These are phyloP conservation scores for Mortierella sp. DNA, from an alignment of 371 early-diverging fungal species.

Conservation along the genomic window DNA sequence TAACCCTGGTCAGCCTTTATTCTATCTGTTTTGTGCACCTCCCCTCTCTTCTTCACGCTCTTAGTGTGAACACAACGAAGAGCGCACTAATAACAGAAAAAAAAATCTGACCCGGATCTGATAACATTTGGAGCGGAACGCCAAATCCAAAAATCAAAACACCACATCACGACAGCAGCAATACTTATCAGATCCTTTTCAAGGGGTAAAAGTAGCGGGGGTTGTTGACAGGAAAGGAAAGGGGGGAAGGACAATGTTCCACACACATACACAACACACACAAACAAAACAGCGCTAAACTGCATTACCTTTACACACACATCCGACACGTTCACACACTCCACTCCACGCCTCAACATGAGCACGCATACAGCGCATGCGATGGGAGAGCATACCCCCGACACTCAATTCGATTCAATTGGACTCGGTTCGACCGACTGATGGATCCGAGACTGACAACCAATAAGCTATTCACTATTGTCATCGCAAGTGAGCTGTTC, in stretches of 20 bases:
- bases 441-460: too few relatives aligned
- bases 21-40: conserved; percentile 1
- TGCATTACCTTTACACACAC: not conserved
- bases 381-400: too few relatives aligned
- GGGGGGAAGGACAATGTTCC: not conserved
- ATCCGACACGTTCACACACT: not conserved
- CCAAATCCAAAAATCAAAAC: conserved; percentile 6
- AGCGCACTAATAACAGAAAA: conserved; percentile 2
- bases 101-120: conserved; percentile 52
- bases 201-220: not conserved
- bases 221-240: not conserved
- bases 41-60: not conserved
- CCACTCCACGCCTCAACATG: too few relatives aligned
- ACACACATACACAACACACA: not conserved
- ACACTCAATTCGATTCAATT: too few relatives aligned
- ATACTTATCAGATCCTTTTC: conserved; percentile 20
- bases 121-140: conserved; percentile 25
- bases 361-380: too few relatives aligned
- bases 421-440: too few relatives aligned
- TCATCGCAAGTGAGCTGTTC: too few relatives aligned
- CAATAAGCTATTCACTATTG: too few relatives aligned
- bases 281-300: not conserved
- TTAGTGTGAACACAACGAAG: not conserved
- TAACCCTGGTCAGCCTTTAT: not conserved
- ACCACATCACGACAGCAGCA: not conserved